Base-by-base conservation (phyloP, 176 grass and related monocot genomes). In the Alopecurus myosuroides region DNA sequence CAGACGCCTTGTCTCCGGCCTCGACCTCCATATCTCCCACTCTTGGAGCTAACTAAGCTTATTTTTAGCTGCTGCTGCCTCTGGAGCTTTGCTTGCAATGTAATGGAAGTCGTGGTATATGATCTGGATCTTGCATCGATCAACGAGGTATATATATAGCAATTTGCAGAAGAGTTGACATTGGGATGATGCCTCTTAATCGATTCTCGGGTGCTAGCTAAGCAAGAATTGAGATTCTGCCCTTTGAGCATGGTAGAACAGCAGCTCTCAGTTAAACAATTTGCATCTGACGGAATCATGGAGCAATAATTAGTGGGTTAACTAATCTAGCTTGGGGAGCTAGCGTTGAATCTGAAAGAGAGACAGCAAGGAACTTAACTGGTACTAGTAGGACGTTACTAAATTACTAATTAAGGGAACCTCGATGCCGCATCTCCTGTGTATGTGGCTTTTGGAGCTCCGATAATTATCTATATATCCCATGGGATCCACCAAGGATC, bases 381-480 rank as follows among this genome's bases (percentile, higher is more conserved):
- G 46, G 52, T 2, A 22, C 33, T 11, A 37, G n/a, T n/a, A n/a
- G n/a, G n/a, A n/a, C n/a, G n/a, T n/a, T n/a, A n/a, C n/a, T n/a
- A n/a, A n/a, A n/a, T 3, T 53, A 1, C 35, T 69, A 39, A 9
- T 22, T 53, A 40, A 46, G 76, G 57, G 70, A 79, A 81, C 82
- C 92, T 67, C 39, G 84, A 25, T 89, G 94, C 92, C 94, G 84
- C 92, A 88, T 94, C 93, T 74, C 76, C 0, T 39, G 34, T 35
- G 19, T n/a, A 0, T 1, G 5, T 23, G 66, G 20, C 66, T 70
- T 40, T 14, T 70, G 66, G 66, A 36, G 66, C 5, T n/a, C 20
- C 35, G 0, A 9, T 15, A 7, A 2, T 14, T 57, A 15, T 31
- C 71, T 34, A 11, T 9, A 69, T 31, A 82, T 77, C 94, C 88